These are phyloP conservation scores for Pichia sp. DNA, from an alignment of 1,139 yeast genomes.

Conservation along the genomic window DNA sequence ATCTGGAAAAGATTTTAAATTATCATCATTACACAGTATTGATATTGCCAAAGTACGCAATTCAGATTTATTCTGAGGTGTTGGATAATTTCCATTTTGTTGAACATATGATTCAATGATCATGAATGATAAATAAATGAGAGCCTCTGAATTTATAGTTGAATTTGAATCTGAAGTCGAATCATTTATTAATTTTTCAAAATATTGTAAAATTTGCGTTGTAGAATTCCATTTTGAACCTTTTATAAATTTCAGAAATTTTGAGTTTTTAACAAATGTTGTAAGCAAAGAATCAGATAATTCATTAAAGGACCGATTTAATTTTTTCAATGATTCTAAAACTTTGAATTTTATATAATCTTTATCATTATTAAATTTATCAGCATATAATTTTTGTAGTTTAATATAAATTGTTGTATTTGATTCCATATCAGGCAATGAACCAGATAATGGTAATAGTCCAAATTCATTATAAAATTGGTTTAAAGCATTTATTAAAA, in stretches of 20 bases:
- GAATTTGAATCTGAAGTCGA: no score
- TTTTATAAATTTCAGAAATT: constrained; percentile 33
- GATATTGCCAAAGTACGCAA: constrained; percentile 23
- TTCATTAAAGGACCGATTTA: constrained; percentile 26
- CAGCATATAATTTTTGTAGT: constrained; percentile 52
- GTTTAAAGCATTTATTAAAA: constrained; percentile 49
- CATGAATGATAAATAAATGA: constrained; percentile 26
- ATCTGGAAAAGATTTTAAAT: constrained; percentile 20
- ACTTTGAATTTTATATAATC: constrained; percentile 33
- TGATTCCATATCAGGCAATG: constrained; percentile 85
- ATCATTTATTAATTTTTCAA: background rate
- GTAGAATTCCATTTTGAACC: constrained; percentile 21
- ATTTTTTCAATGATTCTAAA: constrained; percentile 23
- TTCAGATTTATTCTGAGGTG: constrained; percentile 16
- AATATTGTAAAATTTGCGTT: constrained; percentile 4
- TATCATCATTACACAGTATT: constrained; percentile 19
- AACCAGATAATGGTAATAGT: constrained; percentile 65
- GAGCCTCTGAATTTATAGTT: background rate
- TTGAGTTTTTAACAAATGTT: constrained; percentile 55
- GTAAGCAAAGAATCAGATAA: constrained; percentile 37
- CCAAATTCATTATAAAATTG: constrained; percentile 39
- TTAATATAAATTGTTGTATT: constrained; percentile 56
- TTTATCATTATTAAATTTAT: constrained; percentile 51
- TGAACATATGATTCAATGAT: constrained; percentile 19
- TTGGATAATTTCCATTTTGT: constrained; percentile 16